Base-by-base conservation (phyloP, 129 eudicot genomes). In the Cynara cardunculus region DNA sequence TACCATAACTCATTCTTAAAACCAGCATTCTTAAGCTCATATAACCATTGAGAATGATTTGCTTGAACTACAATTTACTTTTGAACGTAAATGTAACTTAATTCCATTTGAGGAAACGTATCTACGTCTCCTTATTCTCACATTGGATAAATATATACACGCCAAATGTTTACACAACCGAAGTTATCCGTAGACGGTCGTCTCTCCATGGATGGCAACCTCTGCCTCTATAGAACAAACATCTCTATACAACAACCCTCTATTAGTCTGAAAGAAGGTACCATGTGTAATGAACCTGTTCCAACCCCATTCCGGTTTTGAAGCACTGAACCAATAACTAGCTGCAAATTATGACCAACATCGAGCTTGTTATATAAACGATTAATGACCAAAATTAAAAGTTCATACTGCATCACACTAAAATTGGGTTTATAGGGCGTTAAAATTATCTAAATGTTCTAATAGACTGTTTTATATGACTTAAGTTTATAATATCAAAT, bases 181-280 rank as follows among this genome's bases (percentile, higher is more conserved):
- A 27, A 78, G 39, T 41, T 44, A 78, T 83, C 83, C 83, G 8
- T 64, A 56, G 32, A 59, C 25, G 9, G 68, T 41, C 4, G 80
- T 37, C 75, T 78, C 86, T 62, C 88, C 94, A 84, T 78, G 87
- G 71, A 87, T 86, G 27, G 73, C 69, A 35, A 90, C 73, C 71
- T 87, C 94, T 30, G 84, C 88, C 77, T 90, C 94, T 65, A 90
- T 85, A 11, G 72, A 37, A 73, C 94, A 87, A 75, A 28, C 75
- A 72, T 90, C 84, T 28, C 84, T 87, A 8, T 61, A 32, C 71
- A 87, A 68, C 32, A 86, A 26, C 35, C 90, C 91, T 9, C 68
- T 73, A 2, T 35, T 72, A 11, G 84, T 28, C 74, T 7, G 64
- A 72, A 84, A 81, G 44, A 90, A 86, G 22, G 77, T 41, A 30